These are phyloP conservation scores for Populus hybrid DNA, from an alignment of 441 rosid species.

Conservation along the genomic window DNA sequence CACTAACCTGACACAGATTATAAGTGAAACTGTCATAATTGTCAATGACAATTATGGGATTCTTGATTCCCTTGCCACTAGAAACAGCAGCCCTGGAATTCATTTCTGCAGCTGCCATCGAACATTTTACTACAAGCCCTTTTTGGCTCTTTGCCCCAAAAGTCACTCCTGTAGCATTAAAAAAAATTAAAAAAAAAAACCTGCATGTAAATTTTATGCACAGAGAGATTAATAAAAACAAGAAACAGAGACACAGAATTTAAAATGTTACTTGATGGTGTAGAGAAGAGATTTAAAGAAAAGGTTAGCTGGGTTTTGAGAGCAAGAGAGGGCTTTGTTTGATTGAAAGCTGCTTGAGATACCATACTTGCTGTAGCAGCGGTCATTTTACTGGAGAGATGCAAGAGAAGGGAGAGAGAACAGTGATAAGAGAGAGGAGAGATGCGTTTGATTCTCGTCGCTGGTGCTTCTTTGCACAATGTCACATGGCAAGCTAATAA, in stretches of 20 bases:
- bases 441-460: too few relatives aligned
- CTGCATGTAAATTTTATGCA: not conserved
- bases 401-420: not conserved
- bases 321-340: conserved; percentile 25
- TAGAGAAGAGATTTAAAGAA: conserved; percentile 8
- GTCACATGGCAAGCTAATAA: not conserved
- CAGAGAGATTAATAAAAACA: not conserved
- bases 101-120: conserved; percentile 33
- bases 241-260: not conserved
- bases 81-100: conserved; percentile 30
- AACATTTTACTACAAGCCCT: conserved; percentile 36
- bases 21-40: conserved; percentile 97
- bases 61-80: conserved; percentile 22
- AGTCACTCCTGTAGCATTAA: conserved; percentile 25
- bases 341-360: conserved; percentile 23
- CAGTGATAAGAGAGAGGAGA: not conserved
- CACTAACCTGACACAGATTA: conserved; percentile 84
- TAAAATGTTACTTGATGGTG: conserved; percentile 32
- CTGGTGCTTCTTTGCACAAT: not conserved
- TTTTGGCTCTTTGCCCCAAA: conserved; percentile 31
- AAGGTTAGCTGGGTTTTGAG: conserved; percentile 18
- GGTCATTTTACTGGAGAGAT: conserved; percentile 1
- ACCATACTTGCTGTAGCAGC: conserved; percentile 14
- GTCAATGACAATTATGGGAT: conserved; percentile 81
- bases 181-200: too few relatives aligned